Evolutionary conservation across 164 flowering plant genomes (phyloP), one percentile per base, ranked within the genome.

Genomic region (Cinnamomum micranthum): DNA sequence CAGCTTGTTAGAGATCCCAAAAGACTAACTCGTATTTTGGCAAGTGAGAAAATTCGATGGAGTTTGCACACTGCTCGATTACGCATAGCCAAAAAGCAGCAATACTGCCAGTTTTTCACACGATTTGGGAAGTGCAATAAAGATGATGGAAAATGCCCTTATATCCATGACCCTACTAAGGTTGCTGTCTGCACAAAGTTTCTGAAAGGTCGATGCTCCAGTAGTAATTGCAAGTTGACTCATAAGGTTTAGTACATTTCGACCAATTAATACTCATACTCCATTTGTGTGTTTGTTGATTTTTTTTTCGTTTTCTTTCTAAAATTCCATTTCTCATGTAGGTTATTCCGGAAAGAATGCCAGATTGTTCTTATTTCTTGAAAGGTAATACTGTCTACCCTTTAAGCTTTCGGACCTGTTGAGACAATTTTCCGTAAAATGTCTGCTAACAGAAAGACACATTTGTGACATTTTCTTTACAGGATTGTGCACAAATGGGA

Each of bases 281-380:
- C 19, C 24, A 47, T 3, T 9, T 41, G 73, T 5, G 41, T 51
- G 65, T 19, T 72, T 50, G 2, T 50, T n/a, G 71, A 35, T 28
- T 41, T 23, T n/a, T 13, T 41, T 4, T 74, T n/a, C 51, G 35
- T 50, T 71, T n/a, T 19, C 50, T 0, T 41, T 41, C 47, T 41
- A 41, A 41, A 41, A 24, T 76, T n/a, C 3, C 19, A 67, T 33
- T 12, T 55, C 19, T 74, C 47, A 17, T 87, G 82, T 88, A 96
- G 99, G 89, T 94, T 79, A 91, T 95, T 77, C 99, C 99, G 17
- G 99, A 96, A 78, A 88, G 99, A 80, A 96, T 96, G 99, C 94
- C 82, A 73, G 99, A 96, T 78, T 96, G 99, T 80, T 94, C 97
- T 62, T 96, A 89, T 77, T 96, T 87, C 84, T 75, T 91, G 84